Percentiles rank a stretch among this genome's conserved stretches.
These are phyloP conservation scores for Odontarrhena argentea DNA, from an alignment of 345 rosid species.

Conservation along the genomic window DNA sequence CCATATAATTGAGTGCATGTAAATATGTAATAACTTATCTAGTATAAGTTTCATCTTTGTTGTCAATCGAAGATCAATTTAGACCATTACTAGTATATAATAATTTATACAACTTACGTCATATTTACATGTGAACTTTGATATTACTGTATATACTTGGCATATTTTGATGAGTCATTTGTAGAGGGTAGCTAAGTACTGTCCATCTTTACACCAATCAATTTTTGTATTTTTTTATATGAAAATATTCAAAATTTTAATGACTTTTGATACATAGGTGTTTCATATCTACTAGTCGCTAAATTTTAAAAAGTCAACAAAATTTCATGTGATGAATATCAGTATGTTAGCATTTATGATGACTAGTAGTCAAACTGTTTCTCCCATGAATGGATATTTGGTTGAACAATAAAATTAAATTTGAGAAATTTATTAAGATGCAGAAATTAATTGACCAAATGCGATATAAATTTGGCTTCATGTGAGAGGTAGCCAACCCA, in stretches of 20 bases:
- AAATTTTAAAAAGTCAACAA: slow-evolving; percentile 25
- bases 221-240: background rate
- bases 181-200: slow-evolving; percentile 2
- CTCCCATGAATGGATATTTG: slow-evolving; percentile 11
- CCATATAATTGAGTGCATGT: no score
- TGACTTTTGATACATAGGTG: slow-evolving; percentile 14
- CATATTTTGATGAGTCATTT: slow-evolving; percentile 9
- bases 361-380: background rate
- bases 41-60: no score
- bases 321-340: slow-evolving; percentile 33
- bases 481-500: slow-evolving; percentile 36
- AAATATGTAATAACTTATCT: no score
- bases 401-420: background rate
- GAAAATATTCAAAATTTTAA: slow-evolving; percentile 18
- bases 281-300: slow-evolving; percentile 26
- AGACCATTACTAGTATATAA: no score
- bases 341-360: slow-evolving; percentile 29
- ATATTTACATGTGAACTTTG: no score
- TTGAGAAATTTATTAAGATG: background rate
- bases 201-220: slow-evolving; percentile 5
- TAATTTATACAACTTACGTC: no score
- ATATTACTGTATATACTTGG: no score
- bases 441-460: background rate
- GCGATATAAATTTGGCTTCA: slow-evolving; percentile 31
- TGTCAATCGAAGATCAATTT: no score